Evolutionary conservation across 139 green algal genomes (phyloP).

Genomic region (Chlamydomonas sphaeroides): DNA sequence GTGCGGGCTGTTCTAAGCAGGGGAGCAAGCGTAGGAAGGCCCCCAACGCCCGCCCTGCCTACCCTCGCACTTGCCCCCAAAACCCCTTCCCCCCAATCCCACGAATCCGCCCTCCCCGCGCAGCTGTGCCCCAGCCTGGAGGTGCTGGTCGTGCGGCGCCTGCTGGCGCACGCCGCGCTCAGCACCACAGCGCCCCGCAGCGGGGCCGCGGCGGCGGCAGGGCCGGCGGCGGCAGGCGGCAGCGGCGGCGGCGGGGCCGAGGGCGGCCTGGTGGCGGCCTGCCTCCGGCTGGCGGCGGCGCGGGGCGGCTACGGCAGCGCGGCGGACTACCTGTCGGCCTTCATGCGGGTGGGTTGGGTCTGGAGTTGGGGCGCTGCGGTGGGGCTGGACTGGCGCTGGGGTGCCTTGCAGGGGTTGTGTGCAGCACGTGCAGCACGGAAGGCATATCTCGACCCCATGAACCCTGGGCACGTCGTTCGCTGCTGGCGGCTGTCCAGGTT

Average conservation of each 20-base stretch:
- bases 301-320: slow-evolving; percentile 10
- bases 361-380: background rate
- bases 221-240: no score
- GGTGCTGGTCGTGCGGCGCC: slow-evolving; percentile 5
- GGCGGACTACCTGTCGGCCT: slow-evolving; percentile 1
- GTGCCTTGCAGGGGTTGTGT: background rate
- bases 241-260: no score
- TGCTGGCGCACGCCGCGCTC: slow-evolving; percentile 29
- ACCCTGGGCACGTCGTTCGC: no score
- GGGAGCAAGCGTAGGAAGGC: no score
- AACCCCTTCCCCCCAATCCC: background rate
- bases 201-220: no score
- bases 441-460: no score
- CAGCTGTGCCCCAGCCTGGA: slow-evolving; percentile 17
- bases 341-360: slow-evolving; percentile 30
- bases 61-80: background rate
- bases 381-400: background rate
- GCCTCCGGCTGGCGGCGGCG: slow-evolving; percentile 22
- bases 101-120: background rate
- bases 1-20: no score
- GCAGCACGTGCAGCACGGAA: no score
- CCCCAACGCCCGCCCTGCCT: no score
- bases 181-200: no score
- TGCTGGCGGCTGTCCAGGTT: no score
- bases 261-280: background rate